Evolutionary conservation across 2,329 filamentous ascomycete genomes (phyloP), one percentile per base, ranked within the genome.

Genomic region (Penicillium sp.): DNA sequence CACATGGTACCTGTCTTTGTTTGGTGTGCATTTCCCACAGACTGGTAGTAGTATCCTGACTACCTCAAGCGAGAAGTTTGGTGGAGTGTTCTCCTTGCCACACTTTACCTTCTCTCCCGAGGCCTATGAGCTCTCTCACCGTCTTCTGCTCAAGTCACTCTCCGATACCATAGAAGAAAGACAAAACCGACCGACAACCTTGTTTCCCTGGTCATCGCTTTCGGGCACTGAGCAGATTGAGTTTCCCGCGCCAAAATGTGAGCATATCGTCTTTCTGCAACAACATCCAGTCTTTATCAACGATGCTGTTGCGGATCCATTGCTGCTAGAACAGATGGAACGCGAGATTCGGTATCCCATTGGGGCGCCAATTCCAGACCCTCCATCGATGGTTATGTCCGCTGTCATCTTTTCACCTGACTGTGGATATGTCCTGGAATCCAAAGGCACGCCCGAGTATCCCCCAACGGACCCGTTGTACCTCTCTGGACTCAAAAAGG

Each of bases 1-100:
- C 56, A 84, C 79, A 50, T 89, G 84, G 80, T 82, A 89, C 50
- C 79, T 93, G 66, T 74, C 77, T 35, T 67, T 95, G 33, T 82
- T 87, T 62, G 92, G 92, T 3, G 75, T 93, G 3, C 90, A 96
- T 67, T 93, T 88, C 72, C 80, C 84, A 25, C 74, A 76, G n/a
- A 77, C 84, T 45, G 92, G 92, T 1, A 77, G 80, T 10, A 77
- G 92, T 33, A 69, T 96, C 23, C 69, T 96, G 58, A 85, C 84
- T 1, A 95, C 90, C 0, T 90, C 88, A 32, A 95, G 88, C 62
- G 85, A 95, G 57, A 95, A 94, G 68, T 92, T 92, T 56, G 79
- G 83, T n/a, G 89, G 92, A 29, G 82, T 96, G 39, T 94, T 94
- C 60, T 84, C 82, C 2, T 69, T 96, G 31, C 89, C 92, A 16